Evolutionary conservation across 352 stramenopile species (phyloP), one percentile per base, ranked within the genome.

Genomic region (Phytophthora tentaculata): DNA sequence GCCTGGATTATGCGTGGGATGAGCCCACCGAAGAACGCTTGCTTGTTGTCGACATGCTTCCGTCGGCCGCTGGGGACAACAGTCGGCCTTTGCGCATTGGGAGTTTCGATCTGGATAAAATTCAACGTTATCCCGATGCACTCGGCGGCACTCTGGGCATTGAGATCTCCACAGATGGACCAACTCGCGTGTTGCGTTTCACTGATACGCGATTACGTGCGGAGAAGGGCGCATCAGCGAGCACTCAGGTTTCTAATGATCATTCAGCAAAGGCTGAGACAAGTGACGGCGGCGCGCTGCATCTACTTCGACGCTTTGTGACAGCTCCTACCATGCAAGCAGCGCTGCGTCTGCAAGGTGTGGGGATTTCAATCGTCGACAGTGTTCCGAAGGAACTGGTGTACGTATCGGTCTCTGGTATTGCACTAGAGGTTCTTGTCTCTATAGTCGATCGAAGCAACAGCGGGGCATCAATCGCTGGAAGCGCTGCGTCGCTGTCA

Each of bases 41-140:
- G 48, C 71, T 96, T 6, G 85, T 96, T 1, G 89, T 96, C 3
- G 89, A 96, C 41, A 95, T 96, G 87, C 81, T 96, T 12, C 89
- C 89, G 5, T 96, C 89, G 12, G 87, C 88, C 43, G 89, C 89
- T 61, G 88, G 89, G 7, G 89, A 96, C 57, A 96, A 96, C 52
- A 95, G 86, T 55, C 84, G 89, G 14, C 89, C 89, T 19, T 63
- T 96, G 20, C 85, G 87, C 8, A 96, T 96, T 39, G 89, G 89
- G 17, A 88, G 77, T 19, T 96, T 96, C 56, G 72, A 79, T 23
- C 54, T 96, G 28, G 89, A 96, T 62, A 92, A 91, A 63, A 92
- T 96, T 50, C 74, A 91, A 28, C 71, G 71, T 9, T 95, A 94
- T 50, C 84, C 86, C 0, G 86, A 96, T 74, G 80, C 76, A n/a